phyloP scores from a whole-genome alignment of 2,329 filamentous ascomycete species.

The Calonectria pauciramosa region DNA sequence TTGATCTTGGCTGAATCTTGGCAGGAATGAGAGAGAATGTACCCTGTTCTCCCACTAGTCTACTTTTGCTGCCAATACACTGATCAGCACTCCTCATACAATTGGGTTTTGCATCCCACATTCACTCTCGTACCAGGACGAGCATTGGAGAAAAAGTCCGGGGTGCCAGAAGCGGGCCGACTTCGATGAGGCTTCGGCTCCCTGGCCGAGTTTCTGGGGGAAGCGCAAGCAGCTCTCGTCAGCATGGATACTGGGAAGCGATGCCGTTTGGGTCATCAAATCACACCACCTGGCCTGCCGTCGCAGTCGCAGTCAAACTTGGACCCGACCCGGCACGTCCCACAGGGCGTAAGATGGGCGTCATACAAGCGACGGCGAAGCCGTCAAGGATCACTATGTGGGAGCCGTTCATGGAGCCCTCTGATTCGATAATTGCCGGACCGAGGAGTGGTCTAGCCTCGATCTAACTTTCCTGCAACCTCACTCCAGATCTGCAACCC shows the following conservation, averaged over 20 bases:
- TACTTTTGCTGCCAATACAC: not conserved
- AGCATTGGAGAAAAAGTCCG: not conserved
- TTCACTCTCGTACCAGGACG: not conserved
- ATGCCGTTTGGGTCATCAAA: not conserved
- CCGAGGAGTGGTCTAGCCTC: not conserved
- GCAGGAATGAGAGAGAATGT: not conserved
- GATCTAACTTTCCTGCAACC: conserved; percentile 10
- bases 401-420: not conserved
- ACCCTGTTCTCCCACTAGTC: not conserved
- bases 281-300: not conserved
- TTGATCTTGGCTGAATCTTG: not conserved
- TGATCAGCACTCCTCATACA: not conserved
- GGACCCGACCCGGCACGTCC: not conserved
- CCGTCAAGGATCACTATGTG: not conserved
- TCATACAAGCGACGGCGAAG: not conserved
- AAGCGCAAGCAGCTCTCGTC: not conserved
- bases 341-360: not conserved
- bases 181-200: not conserved
- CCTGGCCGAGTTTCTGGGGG: not conserved
- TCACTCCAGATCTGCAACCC: conserved; percentile 1
- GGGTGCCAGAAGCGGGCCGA: not conserved
- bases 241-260: not conserved
- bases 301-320: not conserved
- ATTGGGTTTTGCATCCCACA: not conserved
- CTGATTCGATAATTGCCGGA: not conserved